These are phyloP conservation scores for Lactarius quietus DNA, from an alignment of 768 basidiomycete genomes.

Conservation along the genomic window DNA sequence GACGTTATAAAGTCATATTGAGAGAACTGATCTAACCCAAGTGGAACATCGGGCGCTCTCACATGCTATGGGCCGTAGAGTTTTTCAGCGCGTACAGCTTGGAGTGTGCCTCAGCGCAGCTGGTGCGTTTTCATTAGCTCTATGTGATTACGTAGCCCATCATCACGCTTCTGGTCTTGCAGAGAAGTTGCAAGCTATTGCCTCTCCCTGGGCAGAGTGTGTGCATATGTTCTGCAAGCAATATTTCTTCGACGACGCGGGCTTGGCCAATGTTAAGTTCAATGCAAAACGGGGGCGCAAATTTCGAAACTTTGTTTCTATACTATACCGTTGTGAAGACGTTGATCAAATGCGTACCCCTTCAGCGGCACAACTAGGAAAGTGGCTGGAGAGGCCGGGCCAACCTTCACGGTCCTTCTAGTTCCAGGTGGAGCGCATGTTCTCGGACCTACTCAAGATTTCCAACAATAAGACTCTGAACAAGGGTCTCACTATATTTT, in stretches of 20 bases:
- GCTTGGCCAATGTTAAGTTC: conserved; percentile 59
- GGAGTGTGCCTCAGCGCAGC: conserved; percentile 72
- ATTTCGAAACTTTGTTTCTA: conserved; percentile 68
- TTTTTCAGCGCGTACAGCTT: conserved; percentile 52
- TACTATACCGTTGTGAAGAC: conserved; percentile 63
- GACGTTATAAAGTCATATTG: not conserved
- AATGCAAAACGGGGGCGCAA: conserved; percentile 68
- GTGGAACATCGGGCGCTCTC: conserved; percentile 64
- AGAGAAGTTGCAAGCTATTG: conserved; percentile 83
- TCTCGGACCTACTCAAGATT: conserved; percentile 53
- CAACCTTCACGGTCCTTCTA: conserved; percentile 49
- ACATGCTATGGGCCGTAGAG: conserved; percentile 50
- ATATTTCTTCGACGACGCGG: conserved; percentile 54
- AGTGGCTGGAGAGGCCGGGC: conserved; percentile 35
- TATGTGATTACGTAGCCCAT: not conserved
- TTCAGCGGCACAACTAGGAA: conserved; percentile 53
- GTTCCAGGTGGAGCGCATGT: conserved; percentile 47
- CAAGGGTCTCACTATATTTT: conserved; percentile 37
- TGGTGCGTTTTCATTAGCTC: conserved; percentile 40
- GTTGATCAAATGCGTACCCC: conserved; percentile 41
- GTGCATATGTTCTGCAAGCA: conserved; percentile 53
- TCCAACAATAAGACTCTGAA: conserved; percentile 38
- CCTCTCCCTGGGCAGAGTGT: conserved; percentile 68
- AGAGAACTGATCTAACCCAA: not conserved
- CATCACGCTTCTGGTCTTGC: conserved; percentile 5